Conservation (phyloP, 2,329 filamentous ascomycete genomes). For the Tolypocladium sp. region DNA sequence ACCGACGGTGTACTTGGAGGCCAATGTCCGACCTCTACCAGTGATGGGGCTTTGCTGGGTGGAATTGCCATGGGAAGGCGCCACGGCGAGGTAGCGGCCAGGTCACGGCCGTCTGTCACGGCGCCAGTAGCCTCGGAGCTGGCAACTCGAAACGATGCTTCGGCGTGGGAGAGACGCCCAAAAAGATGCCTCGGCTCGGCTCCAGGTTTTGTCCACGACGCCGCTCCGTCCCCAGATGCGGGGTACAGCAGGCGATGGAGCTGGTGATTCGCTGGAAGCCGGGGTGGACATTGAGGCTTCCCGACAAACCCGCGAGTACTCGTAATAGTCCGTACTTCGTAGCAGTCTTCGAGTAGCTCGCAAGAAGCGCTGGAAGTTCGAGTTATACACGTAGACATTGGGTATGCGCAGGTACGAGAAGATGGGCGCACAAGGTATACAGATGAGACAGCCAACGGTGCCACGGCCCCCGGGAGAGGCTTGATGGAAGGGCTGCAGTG, state of each 20-base stretch:
- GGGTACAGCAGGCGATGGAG: neutral
- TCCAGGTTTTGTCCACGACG: neutral
- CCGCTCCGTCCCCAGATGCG: neutral
- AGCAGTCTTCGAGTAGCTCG: too few relatives aligned
- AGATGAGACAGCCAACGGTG: neutral
- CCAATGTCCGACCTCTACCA: neutral
- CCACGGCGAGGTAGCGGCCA: neutral
- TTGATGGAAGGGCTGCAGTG: neutral
- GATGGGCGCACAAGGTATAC: neutral
- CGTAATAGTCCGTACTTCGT: too few relatives aligned
- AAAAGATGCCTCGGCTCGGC: constrained; percentile 1
- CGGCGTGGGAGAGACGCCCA: neutral
- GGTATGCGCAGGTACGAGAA: neutral
- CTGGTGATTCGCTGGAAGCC: neutral
- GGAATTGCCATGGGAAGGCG: neutral
- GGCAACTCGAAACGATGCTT: neutral
- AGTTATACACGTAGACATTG: neutral
- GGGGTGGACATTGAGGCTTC: too few relatives aligned
- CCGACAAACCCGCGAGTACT: too few relatives aligned
- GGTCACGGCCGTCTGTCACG: neutral
- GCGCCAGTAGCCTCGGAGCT: neutral
- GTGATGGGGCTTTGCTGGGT: neutral
- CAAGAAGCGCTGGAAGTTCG: neutral
- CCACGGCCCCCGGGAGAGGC: neutral
- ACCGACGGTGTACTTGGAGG: neutral